A percentile compares a stretch with the other conserved stretches of the same genome.
Evolutionary conservation across 2,329 filamentous ascomycete species (phyloP).

Genomic region (Colletotrichum sp.): DNA sequence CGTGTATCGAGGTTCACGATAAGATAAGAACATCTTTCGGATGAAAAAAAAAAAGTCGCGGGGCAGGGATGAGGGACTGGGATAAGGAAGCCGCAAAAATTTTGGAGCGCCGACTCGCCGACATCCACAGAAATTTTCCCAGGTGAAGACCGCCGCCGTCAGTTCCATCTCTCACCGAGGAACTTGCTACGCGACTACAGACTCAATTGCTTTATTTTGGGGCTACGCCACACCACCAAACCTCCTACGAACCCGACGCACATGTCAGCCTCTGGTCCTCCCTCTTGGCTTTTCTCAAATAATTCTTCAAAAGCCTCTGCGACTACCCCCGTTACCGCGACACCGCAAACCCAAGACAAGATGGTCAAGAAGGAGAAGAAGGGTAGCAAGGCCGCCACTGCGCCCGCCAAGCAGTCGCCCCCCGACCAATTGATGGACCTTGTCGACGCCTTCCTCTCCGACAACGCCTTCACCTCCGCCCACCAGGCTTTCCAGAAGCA

Average conservation of each 20-base stretch:
- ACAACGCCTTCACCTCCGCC: constrained; percentile 68
- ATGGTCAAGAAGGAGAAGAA: constrained; percentile 41
- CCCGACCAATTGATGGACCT: constrained; percentile 69
- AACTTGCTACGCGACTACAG: background rate
- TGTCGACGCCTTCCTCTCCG: constrained; percentile 69
- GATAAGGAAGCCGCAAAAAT: background rate
- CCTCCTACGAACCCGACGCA: background rate
- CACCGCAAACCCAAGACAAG: constrained; percentile 17
- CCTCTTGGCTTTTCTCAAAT: constrained; percentile 50
- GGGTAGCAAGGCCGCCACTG: constrained; percentile 15
- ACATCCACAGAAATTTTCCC: constrained; percentile 20
- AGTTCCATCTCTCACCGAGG: constrained; percentile 5
- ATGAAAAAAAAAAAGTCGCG: background rate
- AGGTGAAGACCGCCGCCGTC: constrained; percentile 6
- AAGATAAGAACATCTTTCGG: background rate
- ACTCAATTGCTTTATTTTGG: background rate
- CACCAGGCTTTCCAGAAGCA: constrained; percentile 69
- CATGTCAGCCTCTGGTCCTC: constrained; percentile 41
- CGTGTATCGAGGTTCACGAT: background rate
- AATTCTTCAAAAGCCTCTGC: constrained; percentile 32
- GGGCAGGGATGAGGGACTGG: constrained; percentile 13
- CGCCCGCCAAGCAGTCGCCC: constrained; percentile 38
- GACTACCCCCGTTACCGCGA: constrained; percentile 9
- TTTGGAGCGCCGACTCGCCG: constrained; percentile 11
- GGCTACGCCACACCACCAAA: background rate